Evolutionary conservation across 305 asterid species (phyloP).

Genomic region (Fraxinus dipetala): DNA sequence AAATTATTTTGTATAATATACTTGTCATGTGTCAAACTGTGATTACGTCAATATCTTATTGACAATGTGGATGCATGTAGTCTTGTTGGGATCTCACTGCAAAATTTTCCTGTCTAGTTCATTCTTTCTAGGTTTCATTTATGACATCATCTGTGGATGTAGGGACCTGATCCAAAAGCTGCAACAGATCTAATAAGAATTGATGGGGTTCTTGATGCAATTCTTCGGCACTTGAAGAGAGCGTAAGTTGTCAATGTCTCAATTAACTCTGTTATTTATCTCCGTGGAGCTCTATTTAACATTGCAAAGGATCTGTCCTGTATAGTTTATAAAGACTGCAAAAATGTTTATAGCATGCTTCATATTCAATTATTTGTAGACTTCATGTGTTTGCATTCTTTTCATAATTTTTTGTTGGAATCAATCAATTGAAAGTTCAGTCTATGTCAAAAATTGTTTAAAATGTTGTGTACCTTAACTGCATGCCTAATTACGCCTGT

Average conservation of each 20-base stretch:
- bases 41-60: constrained; percentile 4
- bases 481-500: background rate
- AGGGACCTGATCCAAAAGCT: constrained; percentile 89
- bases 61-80: background rate
- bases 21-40: background rate
- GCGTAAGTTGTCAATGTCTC: constrained; percentile 50
- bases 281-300: constrained; percentile 14
- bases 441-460: background rate
- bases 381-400: background rate
- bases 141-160: constrained; percentile 29
- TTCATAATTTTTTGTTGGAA: background rate
- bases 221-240: constrained; percentile 73
- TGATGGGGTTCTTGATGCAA: constrained; percentile 74
- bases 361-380: background rate
- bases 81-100: background rate
- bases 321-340: background rate
- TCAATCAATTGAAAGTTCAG: background rate
- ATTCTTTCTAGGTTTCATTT: constrained; percentile 16
- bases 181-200: constrained; percentile 73
- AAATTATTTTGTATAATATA: background rate
- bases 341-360: background rate
- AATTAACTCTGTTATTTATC: background rate
- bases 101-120: background rate
- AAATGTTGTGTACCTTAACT: background rate
- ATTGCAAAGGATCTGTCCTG: background rate